These are phyloP conservation scores for Aschersonia sp. DNA, from an alignment of 2,329 filamentous ascomycete species.

Conservation along the genomic window DNA sequence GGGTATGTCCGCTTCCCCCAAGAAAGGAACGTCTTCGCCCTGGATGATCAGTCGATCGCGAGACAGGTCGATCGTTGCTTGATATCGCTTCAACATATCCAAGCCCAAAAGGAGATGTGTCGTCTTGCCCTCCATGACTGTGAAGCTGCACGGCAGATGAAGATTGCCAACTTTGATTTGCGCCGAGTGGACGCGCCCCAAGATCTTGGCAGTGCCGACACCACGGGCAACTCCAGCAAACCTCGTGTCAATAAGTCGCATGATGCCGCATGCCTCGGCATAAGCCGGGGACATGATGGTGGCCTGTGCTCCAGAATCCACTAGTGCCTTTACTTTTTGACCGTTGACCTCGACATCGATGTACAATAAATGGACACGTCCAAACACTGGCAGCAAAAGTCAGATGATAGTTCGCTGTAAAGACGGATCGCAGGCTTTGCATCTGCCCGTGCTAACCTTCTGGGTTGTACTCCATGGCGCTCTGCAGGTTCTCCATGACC, in stretches of 20 bases:
- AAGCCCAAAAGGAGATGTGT: constrained; percentile 86
- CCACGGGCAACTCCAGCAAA: constrained; percentile 87
- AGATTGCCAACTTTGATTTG: constrained; percentile 85
- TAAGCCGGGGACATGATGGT: constrained; percentile 97
- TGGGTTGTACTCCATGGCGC: constrained; percentile 92
- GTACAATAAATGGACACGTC: constrained; percentile 89
- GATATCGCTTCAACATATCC: constrained; percentile 94
- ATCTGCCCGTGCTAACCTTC: constrained; percentile 50
- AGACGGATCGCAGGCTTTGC: too few relatives aligned
- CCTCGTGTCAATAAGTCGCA: constrained; percentile 84
- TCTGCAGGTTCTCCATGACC: constrained; percentile 90
- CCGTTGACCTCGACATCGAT: constrained; percentile 92
- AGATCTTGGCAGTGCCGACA: constrained; percentile 86
- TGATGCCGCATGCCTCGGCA: constrained; percentile 85
- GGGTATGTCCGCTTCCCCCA: constrained; percentile 90
- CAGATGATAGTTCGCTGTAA: not conserved
- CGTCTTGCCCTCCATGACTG: constrained; percentile 97
- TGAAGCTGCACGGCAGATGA: constrained; percentile 87
- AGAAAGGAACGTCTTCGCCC: constrained; percentile 73
- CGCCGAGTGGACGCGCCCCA: constrained; percentile 88
- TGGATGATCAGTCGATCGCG: constrained; percentile 80
- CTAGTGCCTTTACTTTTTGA: constrained; percentile 82
- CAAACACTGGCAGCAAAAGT: constrained; percentile 54
- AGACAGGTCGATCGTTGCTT: constrained; percentile 78
- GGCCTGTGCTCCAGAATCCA: constrained; percentile 92